These are phyloP conservation scores for Podaxis sp. DNA, from an alignment of 768 basidiomycete species.

Conservation along the genomic window DNA sequence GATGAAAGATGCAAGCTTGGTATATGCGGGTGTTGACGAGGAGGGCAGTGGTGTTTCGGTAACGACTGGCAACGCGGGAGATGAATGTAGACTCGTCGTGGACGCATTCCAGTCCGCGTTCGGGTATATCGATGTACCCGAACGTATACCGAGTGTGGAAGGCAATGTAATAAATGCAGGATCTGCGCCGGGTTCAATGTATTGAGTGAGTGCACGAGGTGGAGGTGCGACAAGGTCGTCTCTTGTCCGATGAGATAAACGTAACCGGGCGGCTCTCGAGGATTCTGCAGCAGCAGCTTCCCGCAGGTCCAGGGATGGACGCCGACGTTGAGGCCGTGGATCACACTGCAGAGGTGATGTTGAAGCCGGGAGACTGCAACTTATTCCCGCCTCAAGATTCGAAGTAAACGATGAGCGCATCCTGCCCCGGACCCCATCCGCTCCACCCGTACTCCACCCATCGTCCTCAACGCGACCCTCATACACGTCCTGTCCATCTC, in stretches of 20 bases:
- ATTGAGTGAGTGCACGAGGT: conserved; percentile 75
- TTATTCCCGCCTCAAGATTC: conserved; percentile 16
- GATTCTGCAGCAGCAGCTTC: conserved; percentile 18
- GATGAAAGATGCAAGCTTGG: conserved; percentile 57
- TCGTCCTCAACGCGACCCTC: neutral
- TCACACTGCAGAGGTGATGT: conserved; percentile 17
- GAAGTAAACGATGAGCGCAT: conserved; percentile 1
- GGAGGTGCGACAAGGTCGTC: conserved; percentile 61
- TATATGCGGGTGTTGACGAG: conserved; percentile 52
- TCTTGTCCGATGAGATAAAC: conserved; percentile 50
- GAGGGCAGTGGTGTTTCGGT: conserved; percentile 39
- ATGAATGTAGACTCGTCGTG: conserved; percentile 26
- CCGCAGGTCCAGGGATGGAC: conserved; percentile 46
- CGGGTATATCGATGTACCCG: conserved; percentile 25
- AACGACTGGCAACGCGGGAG: conserved; percentile 26
- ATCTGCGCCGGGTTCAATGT: conserved; percentile 58
- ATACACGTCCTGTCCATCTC: conserved; percentile 21
- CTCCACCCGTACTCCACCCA: neutral
- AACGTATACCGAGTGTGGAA: conserved; percentile 67
- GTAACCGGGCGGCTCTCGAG: conserved; percentile 38
- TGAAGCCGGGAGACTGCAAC: conserved; percentile 22
- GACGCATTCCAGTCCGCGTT: conserved; percentile 21
- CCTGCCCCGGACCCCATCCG: neutral
- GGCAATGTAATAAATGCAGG: conserved; percentile 54
- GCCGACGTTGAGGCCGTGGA: conserved; percentile 22